Base-by-base conservation (phyloP, 768 basidiomycete species). In the Termitomyces sp. region DNA sequence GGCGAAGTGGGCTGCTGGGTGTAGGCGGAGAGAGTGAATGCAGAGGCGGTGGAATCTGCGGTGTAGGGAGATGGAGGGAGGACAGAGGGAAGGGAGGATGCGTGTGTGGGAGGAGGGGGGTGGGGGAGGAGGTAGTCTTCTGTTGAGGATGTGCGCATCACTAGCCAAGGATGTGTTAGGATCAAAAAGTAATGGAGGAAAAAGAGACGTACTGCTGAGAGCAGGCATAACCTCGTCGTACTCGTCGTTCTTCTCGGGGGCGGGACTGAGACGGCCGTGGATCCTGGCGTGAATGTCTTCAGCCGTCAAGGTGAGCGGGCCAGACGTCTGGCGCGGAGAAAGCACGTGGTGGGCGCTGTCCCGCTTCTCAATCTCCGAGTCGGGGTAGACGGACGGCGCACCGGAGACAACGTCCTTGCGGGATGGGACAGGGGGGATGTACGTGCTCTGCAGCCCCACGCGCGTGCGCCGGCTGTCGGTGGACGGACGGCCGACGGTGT, bases 141-240 rank as follows among this genome's bases (percentile, higher is more conserved):
- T 25, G 43, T 14, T 1, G 45, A 12, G 0, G 54, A 46, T 12
- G 83, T 86, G 61, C 87, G 87, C 87, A 92, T 90, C 80, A 91
- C 87, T 89, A 21, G 56, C n/a, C n/a, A 3, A 58, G 6, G 27
- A 50, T 37, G 46, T 61, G 54, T 66, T 47, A 32, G 64, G n/a
- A n/a, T n/a, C n/a, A 16, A 61, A 12, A 12, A 7, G 32, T 21
- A 45, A 32, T 11, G 14, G 4, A 8, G 17, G 19, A 50, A 19
- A 51, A 10, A 32, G 50, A 3, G 35, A 77, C 87, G 64, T 68
- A 89, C 88, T 73, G 54, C 77, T 78, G 47, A 91, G 73, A 16
- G 90, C 90, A 3, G 89, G 87, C 74, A 86, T 77, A 16, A 89
- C 75, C 29, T 85, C 86, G 31, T 85, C 86, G 49, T 70, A 66